Evolutionary conservation across 1,139 yeast genomes (phyloP).

Genomic region (Meyerozyma guilliermondii): DNA sequence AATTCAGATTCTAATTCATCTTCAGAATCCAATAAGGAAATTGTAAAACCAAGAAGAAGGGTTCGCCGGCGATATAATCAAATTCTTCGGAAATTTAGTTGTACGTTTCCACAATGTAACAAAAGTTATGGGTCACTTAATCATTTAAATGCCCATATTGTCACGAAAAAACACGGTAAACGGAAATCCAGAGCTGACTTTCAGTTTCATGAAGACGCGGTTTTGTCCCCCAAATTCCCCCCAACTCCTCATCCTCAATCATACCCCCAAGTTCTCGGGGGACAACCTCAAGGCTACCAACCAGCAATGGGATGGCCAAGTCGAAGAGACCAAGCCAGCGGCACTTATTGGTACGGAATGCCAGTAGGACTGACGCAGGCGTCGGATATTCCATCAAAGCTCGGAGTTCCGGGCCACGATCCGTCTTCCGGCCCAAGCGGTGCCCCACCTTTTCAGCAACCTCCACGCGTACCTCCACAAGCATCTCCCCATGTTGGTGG

Average conservation of each 20-base stretch:
- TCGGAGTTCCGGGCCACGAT: neutral
- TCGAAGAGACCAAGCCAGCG: neutral
- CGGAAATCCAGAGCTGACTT: slow-evolving; percentile 69
- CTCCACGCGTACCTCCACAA: neutral
- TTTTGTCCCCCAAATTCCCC: neutral
- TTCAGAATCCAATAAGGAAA: no score
- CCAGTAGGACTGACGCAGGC: neutral
- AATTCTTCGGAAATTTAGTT: slow-evolving; percentile 60
- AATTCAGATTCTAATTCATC: no score
- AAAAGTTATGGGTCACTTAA: slow-evolving; percentile 75
- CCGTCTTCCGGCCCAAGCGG: neutral
- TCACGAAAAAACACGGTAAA: slow-evolving; percentile 67
- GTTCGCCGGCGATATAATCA: slow-evolving; percentile 68
- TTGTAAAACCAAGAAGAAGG: slow-evolving; percentile 22
- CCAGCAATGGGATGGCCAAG: neutral
- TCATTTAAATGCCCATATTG: slow-evolving; percentile 73
- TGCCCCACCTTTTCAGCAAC: neutral
- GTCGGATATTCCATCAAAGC: neutral
- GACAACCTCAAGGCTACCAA: neutral
- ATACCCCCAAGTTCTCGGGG: no score
- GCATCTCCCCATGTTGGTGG: neutral
- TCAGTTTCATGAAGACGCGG: slow-evolving; percentile 14
- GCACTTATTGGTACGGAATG: slow-evolving; percentile 1
- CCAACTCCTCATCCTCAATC: neutral
- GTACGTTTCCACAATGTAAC: slow-evolving; percentile 56